Conservation (phyloP, 106 monocot species). For the Iris macrosiphon region DNA sequence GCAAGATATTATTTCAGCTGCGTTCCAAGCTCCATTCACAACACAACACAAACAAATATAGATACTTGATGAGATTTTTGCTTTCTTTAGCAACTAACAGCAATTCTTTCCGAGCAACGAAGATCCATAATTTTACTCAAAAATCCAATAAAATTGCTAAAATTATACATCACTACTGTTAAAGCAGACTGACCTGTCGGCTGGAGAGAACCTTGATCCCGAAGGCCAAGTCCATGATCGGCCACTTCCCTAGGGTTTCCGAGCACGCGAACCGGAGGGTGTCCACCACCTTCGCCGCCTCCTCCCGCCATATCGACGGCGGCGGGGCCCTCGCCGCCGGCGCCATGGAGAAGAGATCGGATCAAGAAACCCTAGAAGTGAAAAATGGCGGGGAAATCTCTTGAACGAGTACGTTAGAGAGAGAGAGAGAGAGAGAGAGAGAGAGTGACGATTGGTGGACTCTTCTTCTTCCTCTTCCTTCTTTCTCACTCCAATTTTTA, state of each 20-base stretch:
- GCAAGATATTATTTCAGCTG: too few species aligned
- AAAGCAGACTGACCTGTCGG: conserved; percentile 17
- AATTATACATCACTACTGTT: neutral
- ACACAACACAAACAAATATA: neutral
- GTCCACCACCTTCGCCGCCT: conserved; percentile 9
- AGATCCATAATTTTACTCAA: neutral
- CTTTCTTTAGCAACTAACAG: neutral
- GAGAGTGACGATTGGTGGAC: too few species aligned
- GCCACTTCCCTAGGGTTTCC: conserved; percentile 51
- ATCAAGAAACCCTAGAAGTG: too few species aligned
- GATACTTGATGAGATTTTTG: neutral
- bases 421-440: too few species aligned
- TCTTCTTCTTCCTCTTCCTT: too few species aligned
- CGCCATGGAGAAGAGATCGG: too few species aligned
- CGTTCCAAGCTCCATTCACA: neutral
- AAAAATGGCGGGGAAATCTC: too few species aligned
- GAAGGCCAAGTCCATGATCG: conserved; percentile 31
- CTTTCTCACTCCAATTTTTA: too few species aligned
- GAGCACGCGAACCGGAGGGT: conserved; percentile 25
- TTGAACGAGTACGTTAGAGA: too few species aligned
- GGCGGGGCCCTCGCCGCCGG: conserved; percentile 15
- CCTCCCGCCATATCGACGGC: conserved; percentile 24
- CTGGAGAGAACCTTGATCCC: conserved; percentile 39
- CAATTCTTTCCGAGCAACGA: neutral
- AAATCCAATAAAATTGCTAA: neutral